Conservation (phyloP, 2,329 filamentous ascomycete species). For the Alternaria gansuensis region DNA sequence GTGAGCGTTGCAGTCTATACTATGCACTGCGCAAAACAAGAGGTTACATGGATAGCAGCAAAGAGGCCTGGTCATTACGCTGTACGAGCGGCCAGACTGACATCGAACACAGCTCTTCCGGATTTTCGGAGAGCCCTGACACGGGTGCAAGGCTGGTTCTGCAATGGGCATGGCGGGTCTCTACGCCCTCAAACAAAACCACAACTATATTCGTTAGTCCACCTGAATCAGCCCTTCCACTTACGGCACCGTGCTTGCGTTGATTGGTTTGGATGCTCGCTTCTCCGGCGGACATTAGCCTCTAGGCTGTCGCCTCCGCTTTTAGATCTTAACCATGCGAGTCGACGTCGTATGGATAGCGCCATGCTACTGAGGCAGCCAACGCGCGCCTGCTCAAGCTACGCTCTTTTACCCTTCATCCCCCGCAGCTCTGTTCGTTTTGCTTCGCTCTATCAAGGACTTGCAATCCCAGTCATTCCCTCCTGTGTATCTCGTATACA, state of each 20-base stretch:
- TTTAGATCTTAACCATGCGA: conserved; percentile 46
- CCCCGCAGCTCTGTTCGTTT: conserved; percentile 30
- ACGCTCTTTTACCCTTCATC: conserved; percentile 40
- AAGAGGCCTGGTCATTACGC: conserved; percentile 1
- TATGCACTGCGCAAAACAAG: not conserved
- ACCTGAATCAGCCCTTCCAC: conserved; percentile 31
- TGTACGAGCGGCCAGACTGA: conserved; percentile 19
- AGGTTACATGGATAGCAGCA: not conserved
- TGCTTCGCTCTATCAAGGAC: conserved; percentile 31
- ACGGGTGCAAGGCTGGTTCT: conserved; percentile 27
- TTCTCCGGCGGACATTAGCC: conserved; percentile 32
- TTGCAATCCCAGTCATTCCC: conserved; percentile 32
- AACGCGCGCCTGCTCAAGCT: conserved; percentile 29
- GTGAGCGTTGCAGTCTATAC: not conserved
- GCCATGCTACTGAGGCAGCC: conserved; percentile 36
- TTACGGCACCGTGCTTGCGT: conserved; percentile 28
- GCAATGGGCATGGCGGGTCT: conserved; percentile 33
- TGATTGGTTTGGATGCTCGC: conserved; percentile 38
- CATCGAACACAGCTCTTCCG: conserved; percentile 19
- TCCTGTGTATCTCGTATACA: conserved; percentile 46
- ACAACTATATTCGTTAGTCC: conserved; percentile 36
- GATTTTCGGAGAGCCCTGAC: conserved; percentile 15
- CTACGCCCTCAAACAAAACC: conserved; percentile 32
- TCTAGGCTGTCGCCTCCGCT: conserved; percentile 43
- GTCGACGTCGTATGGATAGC: conserved; percentile 37